A percentile compares a stretch with the other conserved stretches of the same genome.
Evolutionary conservation across 2,329 filamentous ascomycete species (phyloP).

Genomic region (Pochonia chlamydosporia): DNA sequence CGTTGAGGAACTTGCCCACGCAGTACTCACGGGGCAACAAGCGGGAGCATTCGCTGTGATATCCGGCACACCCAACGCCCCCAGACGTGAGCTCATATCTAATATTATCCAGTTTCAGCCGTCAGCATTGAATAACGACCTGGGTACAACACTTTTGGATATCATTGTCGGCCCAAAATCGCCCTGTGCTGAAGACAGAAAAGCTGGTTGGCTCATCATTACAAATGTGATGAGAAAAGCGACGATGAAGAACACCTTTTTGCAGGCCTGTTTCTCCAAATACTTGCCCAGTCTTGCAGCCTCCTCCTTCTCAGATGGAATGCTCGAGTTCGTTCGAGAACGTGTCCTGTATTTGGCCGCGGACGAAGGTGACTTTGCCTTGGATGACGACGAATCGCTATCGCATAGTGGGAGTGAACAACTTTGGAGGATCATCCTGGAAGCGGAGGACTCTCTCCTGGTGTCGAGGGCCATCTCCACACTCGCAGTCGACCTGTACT

Average conservation of each 20-base stretch:
- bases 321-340: conserved; percentile 57
- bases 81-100: conserved; percentile 51
- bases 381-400: conserved; percentile 47
- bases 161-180: conserved; percentile 62
- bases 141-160: conserved; percentile 64
- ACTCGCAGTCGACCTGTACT: conserved; percentile 66
- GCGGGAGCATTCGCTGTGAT: conserved; percentile 39
- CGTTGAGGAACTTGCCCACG: conserved; percentile 58
- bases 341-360: conserved; percentile 42
- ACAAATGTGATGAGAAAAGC: conserved; percentile 38
- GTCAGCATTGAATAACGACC: conserved; percentile 52
- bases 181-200: conserved; percentile 54
- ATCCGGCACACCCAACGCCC: conserved; percentile 41
- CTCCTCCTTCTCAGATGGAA: conserved; percentile 52
- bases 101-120: conserved; percentile 57
- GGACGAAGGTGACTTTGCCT: conserved; percentile 34
- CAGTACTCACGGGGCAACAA: conserved; percentile 26
- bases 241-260: conserved; percentile 48
- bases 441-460: conserved; percentile 57
- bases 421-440: conserved; percentile 78
- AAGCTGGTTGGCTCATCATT: conserved; percentile 64
- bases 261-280: conserved; percentile 45
- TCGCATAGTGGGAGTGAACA: conserved; percentile 57
- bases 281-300: conserved; percentile 54
- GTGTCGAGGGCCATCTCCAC: conserved; percentile 63